Evolutionary conservation across 345 rosid genomes (phyloP).

Genomic region (Acer saccharum): DNA sequence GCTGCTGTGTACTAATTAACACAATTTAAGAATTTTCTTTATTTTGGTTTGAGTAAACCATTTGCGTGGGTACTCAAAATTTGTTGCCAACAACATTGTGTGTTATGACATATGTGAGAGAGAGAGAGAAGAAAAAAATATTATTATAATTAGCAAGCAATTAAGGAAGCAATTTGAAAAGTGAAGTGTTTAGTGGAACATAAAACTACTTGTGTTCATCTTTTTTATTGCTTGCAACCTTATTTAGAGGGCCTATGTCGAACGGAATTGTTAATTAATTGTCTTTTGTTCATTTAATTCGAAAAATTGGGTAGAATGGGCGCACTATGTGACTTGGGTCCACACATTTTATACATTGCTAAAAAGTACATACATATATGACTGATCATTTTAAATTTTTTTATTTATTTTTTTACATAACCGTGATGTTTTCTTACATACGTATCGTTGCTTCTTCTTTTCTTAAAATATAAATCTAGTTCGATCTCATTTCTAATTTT

Average conservation of each 20-base stretch:
- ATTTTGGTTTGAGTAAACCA: conserved; percentile 10
- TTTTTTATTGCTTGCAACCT: not conserved
- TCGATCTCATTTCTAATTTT: too few species aligned
- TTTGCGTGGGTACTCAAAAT: conserved; percentile 25
- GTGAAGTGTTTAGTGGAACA: not conserved
- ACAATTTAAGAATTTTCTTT: conserved; percentile 11
- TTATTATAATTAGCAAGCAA: not conserved
- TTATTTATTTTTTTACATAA: too few species aligned
- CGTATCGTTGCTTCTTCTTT: too few species aligned
- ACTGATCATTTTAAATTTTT: too few species aligned
- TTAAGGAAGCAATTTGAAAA: not conserved
- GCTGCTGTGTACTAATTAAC: conserved; percentile 3
- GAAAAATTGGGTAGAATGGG: not conserved
- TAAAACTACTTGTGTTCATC: not conserved
- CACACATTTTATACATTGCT: too few species aligned
- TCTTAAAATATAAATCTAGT: too few species aligned
- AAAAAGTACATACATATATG: too few species aligned
- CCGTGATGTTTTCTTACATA: too few species aligned
- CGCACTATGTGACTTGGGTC: too few species aligned
- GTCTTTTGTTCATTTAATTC: too few species aligned
- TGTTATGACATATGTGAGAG: not conserved
- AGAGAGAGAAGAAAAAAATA: not conserved
- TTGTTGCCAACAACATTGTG: not conserved
- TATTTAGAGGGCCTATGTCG: conserved; percentile 17
- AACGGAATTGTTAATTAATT: not conserved